A percentile compares a stretch with the other conserved stretches of the same genome.
Conservation (phyloP, 2,329 filamentous ascomycete genomes). For the Scedosporium dehoogii region DNA sequence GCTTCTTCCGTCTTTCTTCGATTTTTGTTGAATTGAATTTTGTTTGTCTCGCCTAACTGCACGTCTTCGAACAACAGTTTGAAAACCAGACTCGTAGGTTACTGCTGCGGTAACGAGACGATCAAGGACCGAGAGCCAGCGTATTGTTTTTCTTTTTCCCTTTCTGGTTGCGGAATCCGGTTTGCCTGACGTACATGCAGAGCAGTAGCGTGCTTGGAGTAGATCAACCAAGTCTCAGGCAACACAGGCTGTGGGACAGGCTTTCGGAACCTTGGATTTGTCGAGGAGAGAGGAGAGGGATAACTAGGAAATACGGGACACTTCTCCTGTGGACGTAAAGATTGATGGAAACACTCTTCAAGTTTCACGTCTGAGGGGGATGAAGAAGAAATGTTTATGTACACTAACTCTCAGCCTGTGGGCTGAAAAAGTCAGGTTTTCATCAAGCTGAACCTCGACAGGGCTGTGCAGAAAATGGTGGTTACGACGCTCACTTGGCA, state of each 20-base stretch:
- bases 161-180: not conserved
- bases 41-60: too few relatives aligned
- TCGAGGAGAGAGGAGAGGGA: not conserved
- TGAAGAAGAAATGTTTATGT: not conserved
- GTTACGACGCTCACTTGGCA: not conserved
- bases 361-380: not conserved
- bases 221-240: not conserved
- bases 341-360: not conserved
- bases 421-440: not conserved
- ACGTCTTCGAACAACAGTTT: too few relatives aligned
- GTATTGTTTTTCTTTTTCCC: too few relatives aligned
- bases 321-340: not conserved
- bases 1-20: not conserved
- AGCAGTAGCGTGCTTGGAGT: not conserved
- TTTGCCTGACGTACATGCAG: too few relatives aligned
- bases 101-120: too few relatives aligned
- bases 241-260: not conserved
- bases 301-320: not conserved
- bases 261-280: not conserved
- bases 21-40: not conserved
- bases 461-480: not conserved
- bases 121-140: too few relatives aligned
- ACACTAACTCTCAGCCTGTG: too few relatives aligned
- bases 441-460: not conserved
- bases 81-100: too few relatives aligned